These are phyloP conservation scores for Kodamaea lidongshanica DNA, from an alignment of 805 yeast genomes.

Conservation along the genomic window DNA sequence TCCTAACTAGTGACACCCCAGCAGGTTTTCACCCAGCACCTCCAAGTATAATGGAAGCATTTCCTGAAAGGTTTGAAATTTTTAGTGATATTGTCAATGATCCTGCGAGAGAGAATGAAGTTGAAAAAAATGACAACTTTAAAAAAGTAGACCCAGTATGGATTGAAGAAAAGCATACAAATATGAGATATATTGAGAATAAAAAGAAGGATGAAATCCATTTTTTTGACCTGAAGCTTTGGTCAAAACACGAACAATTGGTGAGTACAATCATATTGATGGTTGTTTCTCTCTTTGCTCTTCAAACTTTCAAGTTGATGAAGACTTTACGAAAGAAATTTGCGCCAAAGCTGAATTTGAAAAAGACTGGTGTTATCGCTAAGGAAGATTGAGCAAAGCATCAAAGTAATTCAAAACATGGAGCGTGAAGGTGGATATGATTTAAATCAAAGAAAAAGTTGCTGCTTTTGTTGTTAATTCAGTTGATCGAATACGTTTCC, in stretches of 20 bases:
- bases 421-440: no score
- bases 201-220: constrained; percentile 30
- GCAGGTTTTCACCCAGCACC: constrained; percentile 27
- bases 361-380: constrained; percentile 5
- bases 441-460: no score
- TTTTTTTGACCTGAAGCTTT: constrained; percentile 39
- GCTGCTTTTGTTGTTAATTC: no score
- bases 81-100: constrained; percentile 55
- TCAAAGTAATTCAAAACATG: no score
- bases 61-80: constrained; percentile 34
- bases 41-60: constrained; percentile 20
- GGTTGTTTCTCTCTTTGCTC: constrained; percentile 14
- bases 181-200: constrained; percentile 24
- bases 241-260: constrained; percentile 46
- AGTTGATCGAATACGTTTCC: no score
- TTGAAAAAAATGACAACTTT: constrained; percentile 47
- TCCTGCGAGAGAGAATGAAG: constrained; percentile 43
- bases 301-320: constrained; percentile 11
- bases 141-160: constrained; percentile 24
- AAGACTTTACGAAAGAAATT: constrained; percentile 2
- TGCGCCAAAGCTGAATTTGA: constrained; percentile 1
- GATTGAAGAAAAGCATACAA: constrained; percentile 22
- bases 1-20: constrained; percentile 41
- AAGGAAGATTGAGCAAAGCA: no score
- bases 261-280: constrained; percentile 33